Conservation (phyloP, 768 basidiomycete genomes). For the Floccularia luteovirens region DNA sequence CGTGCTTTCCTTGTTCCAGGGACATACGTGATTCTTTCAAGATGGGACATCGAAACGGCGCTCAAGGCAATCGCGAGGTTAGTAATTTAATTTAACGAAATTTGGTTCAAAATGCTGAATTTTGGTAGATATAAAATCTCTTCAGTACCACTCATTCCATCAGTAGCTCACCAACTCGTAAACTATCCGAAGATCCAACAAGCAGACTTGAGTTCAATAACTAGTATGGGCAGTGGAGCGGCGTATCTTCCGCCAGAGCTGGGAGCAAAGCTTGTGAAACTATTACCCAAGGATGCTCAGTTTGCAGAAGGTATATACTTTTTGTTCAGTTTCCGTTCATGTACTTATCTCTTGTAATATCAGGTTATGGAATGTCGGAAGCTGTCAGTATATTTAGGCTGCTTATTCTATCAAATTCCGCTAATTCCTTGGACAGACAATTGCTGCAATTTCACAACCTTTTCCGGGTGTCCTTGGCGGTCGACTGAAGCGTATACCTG, state of each 20-base stretch:
- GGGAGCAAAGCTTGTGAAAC: conserved; percentile 25
- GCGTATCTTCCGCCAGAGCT: conserved; percentile 62
- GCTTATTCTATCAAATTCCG: not conserved
- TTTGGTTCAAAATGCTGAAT: not conserved
- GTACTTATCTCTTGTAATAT: not conserved
- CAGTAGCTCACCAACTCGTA: conserved; percentile 57
- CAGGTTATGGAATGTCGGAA: conserved; percentile 73
- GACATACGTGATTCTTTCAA: conserved; percentile 48
- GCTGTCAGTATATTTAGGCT: conserved; percentile 29
- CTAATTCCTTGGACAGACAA: conserved; percentile 33
- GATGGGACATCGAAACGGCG: conserved; percentile 49
- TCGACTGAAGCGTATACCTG: conserved; percentile 19
- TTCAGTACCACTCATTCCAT: conserved; percentile 46
- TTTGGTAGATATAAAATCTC: conserved; percentile 46
- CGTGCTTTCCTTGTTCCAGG: conserved; percentile 34
- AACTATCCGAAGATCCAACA: conserved; percentile 42
- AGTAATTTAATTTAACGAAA: conserved; percentile 6
- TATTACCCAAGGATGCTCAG: conserved; percentile 23
- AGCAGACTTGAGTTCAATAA: conserved; percentile 46
- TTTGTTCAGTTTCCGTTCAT: not conserved
- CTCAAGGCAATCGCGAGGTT: conserved; percentile 55
- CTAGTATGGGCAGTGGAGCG: conserved; percentile 41
- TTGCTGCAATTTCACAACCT: conserved; percentile 38
- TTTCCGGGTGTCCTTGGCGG: conserved; percentile 37
- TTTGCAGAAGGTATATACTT: conserved; percentile 37